Percentiles rank a stretch among this genome's conserved stretches.
Evolutionary conservation across 2,329 filamentous ascomycete genomes (phyloP).

Genomic region (Trichoderma simmonsii): DNA sequence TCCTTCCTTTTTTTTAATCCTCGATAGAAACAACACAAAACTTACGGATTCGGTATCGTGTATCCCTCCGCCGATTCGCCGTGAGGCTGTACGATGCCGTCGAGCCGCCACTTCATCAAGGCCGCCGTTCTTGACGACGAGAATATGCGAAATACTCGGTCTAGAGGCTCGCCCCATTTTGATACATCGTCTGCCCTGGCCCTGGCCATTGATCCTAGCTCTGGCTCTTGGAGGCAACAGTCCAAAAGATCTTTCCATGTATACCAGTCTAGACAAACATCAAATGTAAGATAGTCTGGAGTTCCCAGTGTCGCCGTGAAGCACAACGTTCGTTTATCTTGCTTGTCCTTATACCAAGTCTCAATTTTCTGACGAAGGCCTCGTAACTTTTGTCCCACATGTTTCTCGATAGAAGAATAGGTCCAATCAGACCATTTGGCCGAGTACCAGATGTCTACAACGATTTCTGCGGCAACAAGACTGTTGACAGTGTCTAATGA

Average conservation of each 20-base stretch:
- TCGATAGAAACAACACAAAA: neutral
- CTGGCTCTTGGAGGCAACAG: neutral
- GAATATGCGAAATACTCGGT: constrained; percentile 19
- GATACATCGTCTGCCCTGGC: constrained; percentile 16
- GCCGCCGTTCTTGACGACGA: constrained; percentile 21
- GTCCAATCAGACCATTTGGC: constrained; percentile 19
- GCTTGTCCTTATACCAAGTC: neutral
- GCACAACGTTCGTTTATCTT: no score
- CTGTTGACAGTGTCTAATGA: constrained; percentile 12
- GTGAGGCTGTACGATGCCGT: constrained; percentile 27
- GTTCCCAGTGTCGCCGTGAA: neutral
- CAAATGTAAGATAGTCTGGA: neutral
- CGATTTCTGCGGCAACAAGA: constrained; percentile 24
- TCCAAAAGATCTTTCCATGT: neutral
- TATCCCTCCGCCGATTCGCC: constrained; percentile 23
- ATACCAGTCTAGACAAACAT: neutral
- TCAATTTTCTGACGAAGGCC: neutral
- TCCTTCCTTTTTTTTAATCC: no score
- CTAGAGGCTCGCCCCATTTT: constrained; percentile 12
- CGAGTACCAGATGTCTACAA: constrained; percentile 30
- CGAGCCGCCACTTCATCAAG: constrained; percentile 22
- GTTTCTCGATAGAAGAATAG: neutral
- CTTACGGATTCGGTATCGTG: constrained; percentile 26
- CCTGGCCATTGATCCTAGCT: neutral
- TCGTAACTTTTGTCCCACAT: neutral